Base-by-base conservation (phyloP, 495 filamentous ascomycete genomes). In the Astrothelium subdiscretum region DNA sequence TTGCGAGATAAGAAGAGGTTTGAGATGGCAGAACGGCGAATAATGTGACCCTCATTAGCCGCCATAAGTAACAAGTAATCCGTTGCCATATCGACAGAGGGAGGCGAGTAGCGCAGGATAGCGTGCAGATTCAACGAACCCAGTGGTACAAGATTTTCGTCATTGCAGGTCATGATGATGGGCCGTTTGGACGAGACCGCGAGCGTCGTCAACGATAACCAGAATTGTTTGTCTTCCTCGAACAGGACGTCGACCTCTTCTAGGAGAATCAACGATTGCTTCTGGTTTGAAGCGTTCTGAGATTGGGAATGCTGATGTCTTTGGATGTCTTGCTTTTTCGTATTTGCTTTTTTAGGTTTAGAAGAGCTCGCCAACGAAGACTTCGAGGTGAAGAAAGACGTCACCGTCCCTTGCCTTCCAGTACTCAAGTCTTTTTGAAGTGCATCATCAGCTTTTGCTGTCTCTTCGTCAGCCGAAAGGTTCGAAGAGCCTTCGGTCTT, bases 231-330 rank as follows among this genome's bases (percentile, higher is more conserved):
- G 71, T 99, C 95, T 70, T 96, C 90, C 60, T 95, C 91, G 70
- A 90, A 99, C 5, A 97, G 80, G 22, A 97, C 74, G 68, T 99
- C 95, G 0, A 87, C 92, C 75, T 99, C 95, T 73, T 99, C 95
- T 0, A 99, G 77, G 3, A 99, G 80, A 62, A 99, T 95, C 15
- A 99, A 73, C 1, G 92, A 99, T 70, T 99, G 94, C 67, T 94
- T 92, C 70, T 97, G 91, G 44, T 76, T 75, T 43, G 83, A 81
- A 22, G 64, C 10, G 31, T 57, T 58, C 59, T 67, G 60, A 51
- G 60, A 64, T 8, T 66, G 3, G 18, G 60, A 59, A 60, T 66
- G 1, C 57, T 68, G 12, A 2, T 61, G 24, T 2, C 63, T 48
- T 18, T 69, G 35, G 12, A 65, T 58, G 31, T 59, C 38, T 48